Base-by-base conservation (phyloP, 345 rosid species). In the Microcos paniculata region DNA sequence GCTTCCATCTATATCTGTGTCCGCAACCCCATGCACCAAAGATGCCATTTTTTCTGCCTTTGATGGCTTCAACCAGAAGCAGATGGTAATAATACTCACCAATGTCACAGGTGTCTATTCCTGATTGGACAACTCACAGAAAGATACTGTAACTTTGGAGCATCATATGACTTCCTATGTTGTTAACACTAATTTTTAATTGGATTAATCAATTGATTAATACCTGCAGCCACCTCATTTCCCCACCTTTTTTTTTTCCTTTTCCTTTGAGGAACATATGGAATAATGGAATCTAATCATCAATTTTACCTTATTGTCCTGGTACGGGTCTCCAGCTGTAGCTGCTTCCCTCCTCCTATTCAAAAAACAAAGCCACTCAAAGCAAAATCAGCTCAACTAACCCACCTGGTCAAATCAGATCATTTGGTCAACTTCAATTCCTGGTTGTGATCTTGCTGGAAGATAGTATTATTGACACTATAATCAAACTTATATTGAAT, bases 201-300 rank as follows among this genome's bases (percentile, higher is more conserved):
- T 33, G 56, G 56, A 76, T 42, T 57, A 49, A 48, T 52, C 31
- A 55, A 70, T 70, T 70, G 72, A 33, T 71, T 66, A 46, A 77
- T 3, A 48, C 72, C 81, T 77, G 85, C 86, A 68, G 51, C 77
- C 46, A 76, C 74, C 77, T 72, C n/a, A n/a, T n/a, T 71, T 76
- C 70, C 57, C 75, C 23, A 21, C 40, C 81, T 78, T 82, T 74
- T 69, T 42, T 11, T 43, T 48, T 52, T 69, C 56, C 75, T 77
- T 80, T 64, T 63, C 67, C 49, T 53, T 21, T 21, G 81, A 78
- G 84, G 74, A 87, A 80, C 86, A 84, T 1, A 82, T 62, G 76
- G 88, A 87, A 85, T 84, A 87, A 82, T 84, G 90, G 90, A 85
- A 85, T 87, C 90, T 82, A 84, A 84, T 85, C 76, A 84, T 84